Conservation (phyloP, 495 filamentous ascomycete genomes). For the Penicillium turbatum region DNA sequence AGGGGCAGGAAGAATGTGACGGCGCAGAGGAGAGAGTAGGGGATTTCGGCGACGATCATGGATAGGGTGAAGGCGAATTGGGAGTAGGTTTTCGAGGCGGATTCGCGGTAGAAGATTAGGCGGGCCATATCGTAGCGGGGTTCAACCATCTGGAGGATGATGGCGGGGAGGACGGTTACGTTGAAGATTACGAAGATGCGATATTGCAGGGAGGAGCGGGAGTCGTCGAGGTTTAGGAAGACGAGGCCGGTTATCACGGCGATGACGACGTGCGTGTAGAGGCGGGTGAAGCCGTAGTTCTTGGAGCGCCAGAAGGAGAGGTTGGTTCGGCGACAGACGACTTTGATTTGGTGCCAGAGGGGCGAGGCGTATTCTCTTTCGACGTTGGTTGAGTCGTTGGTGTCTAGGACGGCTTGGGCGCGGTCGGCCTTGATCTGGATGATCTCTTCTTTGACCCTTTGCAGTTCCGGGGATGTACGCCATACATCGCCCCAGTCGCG, state of each 20-base stretch:
- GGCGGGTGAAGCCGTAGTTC: slow-evolving; percentile 72
- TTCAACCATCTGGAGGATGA: slow-evolving; percentile 74
- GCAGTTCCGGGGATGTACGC: slow-evolving; percentile 65
- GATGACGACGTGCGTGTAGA: slow-evolving; percentile 72
- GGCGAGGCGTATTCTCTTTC: slow-evolving; percentile 74
- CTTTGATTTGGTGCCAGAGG: slow-evolving; percentile 63
- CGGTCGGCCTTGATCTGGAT: slow-evolving; percentile 60
- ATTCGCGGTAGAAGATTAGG: slow-evolving; percentile 73
- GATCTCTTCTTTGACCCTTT: slow-evolving; percentile 62
- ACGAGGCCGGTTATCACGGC: slow-evolving; percentile 69
- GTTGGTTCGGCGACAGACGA: slow-evolving; percentile 61
- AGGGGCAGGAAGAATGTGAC: slow-evolving; percentile 70
- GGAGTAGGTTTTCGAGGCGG: slow-evolving; percentile 72
- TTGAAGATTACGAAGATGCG: slow-evolving; percentile 83
- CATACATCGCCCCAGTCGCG: slow-evolving; percentile 80
- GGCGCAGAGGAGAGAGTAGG: slow-evolving; percentile 70
- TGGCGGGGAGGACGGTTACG: slow-evolving; percentile 67
- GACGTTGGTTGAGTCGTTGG: slow-evolving; percentile 20
- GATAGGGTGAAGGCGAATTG: slow-evolving; percentile 66
- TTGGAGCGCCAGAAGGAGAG: slow-evolving; percentile 68
- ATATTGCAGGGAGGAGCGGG: slow-evolving; percentile 66
- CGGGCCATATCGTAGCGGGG: slow-evolving; percentile 72
- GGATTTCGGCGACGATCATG: slow-evolving; percentile 71
- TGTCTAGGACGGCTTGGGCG: slow-evolving; percentile 41
- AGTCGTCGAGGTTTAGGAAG: slow-evolving; percentile 65